These are phyloP conservation scores for Lentinus brumalis DNA, from an alignment of 768 basidiomycete genomes.

Conservation along the genomic window DNA sequence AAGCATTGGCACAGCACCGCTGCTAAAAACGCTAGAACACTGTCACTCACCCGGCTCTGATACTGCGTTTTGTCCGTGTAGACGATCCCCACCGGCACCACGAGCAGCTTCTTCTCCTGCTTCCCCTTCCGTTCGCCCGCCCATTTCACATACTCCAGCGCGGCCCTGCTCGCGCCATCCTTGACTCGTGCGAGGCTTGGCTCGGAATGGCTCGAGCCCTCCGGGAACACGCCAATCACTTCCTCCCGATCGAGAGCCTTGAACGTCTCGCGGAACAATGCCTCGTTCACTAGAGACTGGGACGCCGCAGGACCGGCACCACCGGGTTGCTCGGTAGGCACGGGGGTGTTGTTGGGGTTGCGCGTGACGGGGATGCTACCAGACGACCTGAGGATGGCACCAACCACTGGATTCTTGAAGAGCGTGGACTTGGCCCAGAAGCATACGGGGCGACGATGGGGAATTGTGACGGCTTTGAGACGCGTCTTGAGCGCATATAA, in stretches of 20 bases:
- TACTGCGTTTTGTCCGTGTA: constrained; percentile 97
- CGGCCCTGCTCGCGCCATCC: constrained; percentile 93
- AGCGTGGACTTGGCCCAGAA: constrained; percentile 93
- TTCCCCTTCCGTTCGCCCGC: constrained; percentile 44
- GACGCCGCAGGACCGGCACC: neutral
- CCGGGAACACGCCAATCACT: constrained; percentile 91
- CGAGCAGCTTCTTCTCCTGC: constrained; percentile 33
- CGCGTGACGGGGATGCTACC: constrained; percentile 97
- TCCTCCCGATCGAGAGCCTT: constrained; percentile 76
- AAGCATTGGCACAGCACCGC: neutral
- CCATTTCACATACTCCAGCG: constrained; percentile 89
- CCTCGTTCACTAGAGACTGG: constrained; percentile 50
- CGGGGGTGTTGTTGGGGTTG: constrained; percentile 40
- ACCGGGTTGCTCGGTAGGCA: neutral
- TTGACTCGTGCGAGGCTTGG: constrained; percentile 89
- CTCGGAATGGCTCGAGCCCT: constrained; percentile 92
- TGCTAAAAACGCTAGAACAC: too few species aligned
- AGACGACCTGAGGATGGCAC: constrained; percentile 77
- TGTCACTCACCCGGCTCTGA: constrained; percentile 71
- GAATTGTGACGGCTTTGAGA: constrained; percentile 69
- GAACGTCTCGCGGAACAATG: constrained; percentile 86
- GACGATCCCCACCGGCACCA: constrained; percentile 87
- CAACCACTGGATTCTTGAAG: constrained; percentile 76
- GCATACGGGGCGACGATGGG: constrained; percentile 77
- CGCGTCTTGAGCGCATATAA: constrained; percentile 12